phyloP scores from a whole-genome alignment of 192 early-diverging fungal genomes.

The Linnemannia schmuckeri region DNA sequence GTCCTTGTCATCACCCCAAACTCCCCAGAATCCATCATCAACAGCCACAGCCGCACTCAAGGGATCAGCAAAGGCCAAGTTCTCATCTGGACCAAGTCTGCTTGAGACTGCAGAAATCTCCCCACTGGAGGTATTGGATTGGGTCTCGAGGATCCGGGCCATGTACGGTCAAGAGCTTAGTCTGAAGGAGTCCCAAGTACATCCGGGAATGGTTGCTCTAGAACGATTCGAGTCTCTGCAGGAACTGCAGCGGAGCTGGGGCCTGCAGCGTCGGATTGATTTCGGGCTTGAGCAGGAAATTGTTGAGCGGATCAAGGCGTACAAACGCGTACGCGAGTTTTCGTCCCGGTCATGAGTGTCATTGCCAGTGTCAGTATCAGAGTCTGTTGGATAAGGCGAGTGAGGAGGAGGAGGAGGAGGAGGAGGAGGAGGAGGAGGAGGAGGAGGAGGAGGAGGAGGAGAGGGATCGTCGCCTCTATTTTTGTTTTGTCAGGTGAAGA shows the following conservation, averaged over 20 bases:
- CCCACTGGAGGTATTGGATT: constrained; percentile 46
- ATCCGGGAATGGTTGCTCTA: constrained; percentile 26
- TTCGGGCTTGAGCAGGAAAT: constrained; percentile 53
- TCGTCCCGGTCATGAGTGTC: constrained; percentile 21
- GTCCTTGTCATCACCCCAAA: background rate
- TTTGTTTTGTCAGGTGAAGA: too few species aligned
- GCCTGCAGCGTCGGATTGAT: constrained; percentile 39
- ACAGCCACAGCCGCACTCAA: background rate
- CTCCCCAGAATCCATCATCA: background rate
- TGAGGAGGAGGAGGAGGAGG: background rate
- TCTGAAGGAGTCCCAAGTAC: constrained; percentile 43
- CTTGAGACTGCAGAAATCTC: constrained; percentile 49
- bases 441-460: background rate
- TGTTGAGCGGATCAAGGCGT: constrained; percentile 49
- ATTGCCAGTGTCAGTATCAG: too few species aligned
- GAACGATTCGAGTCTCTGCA: constrained; percentile 38
- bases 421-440: background rate
- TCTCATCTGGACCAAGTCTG: constrained; percentile 7
- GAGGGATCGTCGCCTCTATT: background rate
- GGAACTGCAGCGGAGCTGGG: constrained; percentile 42
- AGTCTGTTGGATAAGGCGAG: background rate
- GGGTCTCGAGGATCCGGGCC: constrained; percentile 40
- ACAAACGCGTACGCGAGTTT: constrained; percentile 49
- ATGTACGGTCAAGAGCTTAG: constrained; percentile 49
- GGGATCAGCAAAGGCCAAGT: background rate